Conservation (phyloP, 345 rosid genomes). For the Sisymbrium irio region DNA sequence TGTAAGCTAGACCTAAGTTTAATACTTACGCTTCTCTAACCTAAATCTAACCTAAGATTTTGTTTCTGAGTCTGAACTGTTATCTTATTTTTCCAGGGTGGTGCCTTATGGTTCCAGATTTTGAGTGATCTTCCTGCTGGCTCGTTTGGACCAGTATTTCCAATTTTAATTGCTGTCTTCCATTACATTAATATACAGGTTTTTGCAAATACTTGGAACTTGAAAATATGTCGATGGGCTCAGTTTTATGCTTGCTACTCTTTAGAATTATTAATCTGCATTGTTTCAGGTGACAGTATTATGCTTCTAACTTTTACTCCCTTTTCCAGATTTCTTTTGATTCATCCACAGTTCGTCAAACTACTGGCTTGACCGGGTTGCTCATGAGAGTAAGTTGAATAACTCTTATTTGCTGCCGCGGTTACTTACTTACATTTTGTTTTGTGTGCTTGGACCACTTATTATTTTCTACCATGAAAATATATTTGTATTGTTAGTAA, state of each 20-base stretch:
- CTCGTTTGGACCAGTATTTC: slow-evolving; percentile 64
- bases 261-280: background rate
- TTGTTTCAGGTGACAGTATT: background rate
- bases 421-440: background rate
- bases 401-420: slow-evolving; percentile 1
- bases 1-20: background rate
- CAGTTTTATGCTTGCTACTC: background rate
- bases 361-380: slow-evolving; percentile 43
- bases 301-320: slow-evolving; percentile 2
- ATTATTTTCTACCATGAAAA: background rate
- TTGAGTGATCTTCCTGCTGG: slow-evolving; percentile 65
- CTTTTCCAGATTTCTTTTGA: slow-evolving; percentile 58
- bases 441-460: background rate
- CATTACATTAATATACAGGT: slow-evolving; percentile 88
- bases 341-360: slow-evolving; percentile 41
- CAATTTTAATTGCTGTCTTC: slow-evolving; percentile 63
- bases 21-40: background rate
- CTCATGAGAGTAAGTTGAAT: slow-evolving; percentile 60
- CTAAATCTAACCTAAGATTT: background rate
- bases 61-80: slow-evolving; percentile 9
- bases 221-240: background rate
- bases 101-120: slow-evolving; percentile 88
- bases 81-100: slow-evolving; percentile 60
- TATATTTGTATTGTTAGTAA: background rate
- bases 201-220: background rate